Conservation (phyloP, 345 rosid species). For the Lagerstroemia speciosa region DNA sequence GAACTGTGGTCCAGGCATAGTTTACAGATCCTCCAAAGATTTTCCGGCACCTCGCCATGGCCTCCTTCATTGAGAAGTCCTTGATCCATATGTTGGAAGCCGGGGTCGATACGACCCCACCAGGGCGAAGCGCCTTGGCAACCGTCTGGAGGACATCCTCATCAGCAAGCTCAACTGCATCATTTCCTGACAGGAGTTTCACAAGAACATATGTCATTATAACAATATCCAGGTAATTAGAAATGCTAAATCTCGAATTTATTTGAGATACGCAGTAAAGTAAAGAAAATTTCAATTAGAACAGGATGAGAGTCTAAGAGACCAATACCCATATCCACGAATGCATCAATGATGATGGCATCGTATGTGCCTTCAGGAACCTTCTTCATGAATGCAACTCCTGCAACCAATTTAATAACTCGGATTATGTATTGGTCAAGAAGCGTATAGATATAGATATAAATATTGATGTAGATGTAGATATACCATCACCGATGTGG, state of each 20-base stretch:
- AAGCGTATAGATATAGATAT: background rate
- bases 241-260: background rate
- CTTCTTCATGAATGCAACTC: constrained; percentile 15
- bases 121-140: constrained; percentile 14
- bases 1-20: constrained; percentile 96
- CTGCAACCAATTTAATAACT: constrained; percentile 3
- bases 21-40: constrained; percentile 84
- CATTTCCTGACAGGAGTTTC: background rate
- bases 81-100: constrained; percentile 16
- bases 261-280: background rate
- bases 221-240: background rate
- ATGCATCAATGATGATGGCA: constrained; percentile 24
- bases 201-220: background rate
- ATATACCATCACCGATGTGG: constrained; percentile 30
- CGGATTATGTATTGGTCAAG: background rate
- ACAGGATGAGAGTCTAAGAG: background rate
- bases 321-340: constrained; percentile 15
- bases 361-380: constrained; percentile 15
- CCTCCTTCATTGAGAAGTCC: constrained; percentile 15
- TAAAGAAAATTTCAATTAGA: background rate
- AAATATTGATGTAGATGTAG: background rate
- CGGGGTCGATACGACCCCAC: constrained; percentile 18
- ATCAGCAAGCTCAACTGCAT: constrained; percentile 6
- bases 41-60: constrained; percentile 64
- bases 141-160: constrained; percentile 12